phyloP scores from a whole-genome alignment of 768 basidiomycete genomes.

The Calocybe indica region DNA sequence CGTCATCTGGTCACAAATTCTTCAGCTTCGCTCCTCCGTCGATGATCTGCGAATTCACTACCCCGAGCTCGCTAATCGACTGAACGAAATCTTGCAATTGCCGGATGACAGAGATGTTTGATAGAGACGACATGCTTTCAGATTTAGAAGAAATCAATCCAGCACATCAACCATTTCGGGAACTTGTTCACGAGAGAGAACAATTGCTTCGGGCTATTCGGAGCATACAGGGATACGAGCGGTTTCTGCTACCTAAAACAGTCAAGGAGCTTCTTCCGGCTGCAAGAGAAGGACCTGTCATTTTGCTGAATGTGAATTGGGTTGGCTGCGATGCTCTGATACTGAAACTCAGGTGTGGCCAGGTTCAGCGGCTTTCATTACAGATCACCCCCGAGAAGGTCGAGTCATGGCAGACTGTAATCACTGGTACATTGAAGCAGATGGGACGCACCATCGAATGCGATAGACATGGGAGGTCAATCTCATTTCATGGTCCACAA shows the following conservation, averaged over 20 bases:
- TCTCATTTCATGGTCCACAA: too few species aligned
- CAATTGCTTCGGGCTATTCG: not conserved
- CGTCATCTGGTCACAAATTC: conserved; percentile 25
- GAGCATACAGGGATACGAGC: not conserved
- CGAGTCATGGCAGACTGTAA: too few species aligned
- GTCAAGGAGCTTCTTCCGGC: conserved; percentile 14
- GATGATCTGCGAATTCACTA: conserved; percentile 9
- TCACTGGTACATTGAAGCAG: too few species aligned
- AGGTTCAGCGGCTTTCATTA: too few species aligned
- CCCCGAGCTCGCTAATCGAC: conserved; percentile 6
- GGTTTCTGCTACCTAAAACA: conserved; percentile 3
- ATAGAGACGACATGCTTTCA: too few species aligned
- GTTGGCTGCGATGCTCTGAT: conserved; percentile 14
- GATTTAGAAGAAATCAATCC: not conserved
- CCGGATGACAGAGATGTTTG: not conserved
- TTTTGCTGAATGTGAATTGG: conserved; percentile 23
- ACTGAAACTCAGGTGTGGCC: not conserved
- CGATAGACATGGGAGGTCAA: too few species aligned
- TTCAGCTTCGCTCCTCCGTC: conserved; percentile 16
- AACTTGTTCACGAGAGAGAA: not conserved
- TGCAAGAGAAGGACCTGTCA: conserved; percentile 21
- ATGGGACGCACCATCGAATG: too few species aligned
- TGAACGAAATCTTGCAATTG: too few species aligned
- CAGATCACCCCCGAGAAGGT: too few species aligned
- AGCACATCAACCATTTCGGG: not conserved